These are phyloP conservation scores for Trichoderma sp. DNA, from an alignment of 2,329 filamentous ascomycete species.

Conservation along the genomic window DNA sequence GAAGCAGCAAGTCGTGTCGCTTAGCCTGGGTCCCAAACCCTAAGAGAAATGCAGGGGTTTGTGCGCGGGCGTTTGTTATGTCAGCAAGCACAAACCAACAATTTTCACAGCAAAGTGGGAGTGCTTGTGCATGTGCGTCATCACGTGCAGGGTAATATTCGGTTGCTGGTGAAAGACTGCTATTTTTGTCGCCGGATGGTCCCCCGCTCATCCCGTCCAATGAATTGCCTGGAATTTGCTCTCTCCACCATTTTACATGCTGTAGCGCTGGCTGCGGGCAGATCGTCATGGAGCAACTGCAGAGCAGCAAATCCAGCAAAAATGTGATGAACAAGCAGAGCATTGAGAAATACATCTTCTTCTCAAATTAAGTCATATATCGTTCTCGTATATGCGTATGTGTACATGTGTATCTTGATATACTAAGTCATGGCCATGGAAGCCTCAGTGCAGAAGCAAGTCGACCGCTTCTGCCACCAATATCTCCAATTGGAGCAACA, in stretches of 20 bases:
- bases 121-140: neutral
- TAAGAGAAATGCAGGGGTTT: conserved; percentile 33
- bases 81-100: neutral
- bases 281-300: neutral
- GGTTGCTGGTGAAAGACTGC: neutral
- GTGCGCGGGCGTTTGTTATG: conserved; percentile 5
- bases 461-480: conserved; percentile 64
- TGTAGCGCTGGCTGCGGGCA: neutral
- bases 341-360: neutral
- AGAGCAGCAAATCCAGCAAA: neutral
- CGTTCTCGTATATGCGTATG: neutral
- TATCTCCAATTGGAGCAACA: conserved; percentile 72
- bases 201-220: neutral
- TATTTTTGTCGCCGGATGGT: neutral
- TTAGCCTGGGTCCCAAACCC: conserved; percentile 47
- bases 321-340: neutral
- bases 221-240: neutral
- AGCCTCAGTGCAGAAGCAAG: conserved; percentile 24
- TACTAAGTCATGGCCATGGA: conserved; percentile 2
- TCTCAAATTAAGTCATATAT: neutral
- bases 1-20: conserved; percentile 35
- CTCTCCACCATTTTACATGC: neutral
- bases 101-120: neutral
- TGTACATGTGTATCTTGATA: neutral
- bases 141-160: conserved; percentile 15